Conservation (phyloP, 805 yeast species). For the Yamadazyma olivae region DNA sequence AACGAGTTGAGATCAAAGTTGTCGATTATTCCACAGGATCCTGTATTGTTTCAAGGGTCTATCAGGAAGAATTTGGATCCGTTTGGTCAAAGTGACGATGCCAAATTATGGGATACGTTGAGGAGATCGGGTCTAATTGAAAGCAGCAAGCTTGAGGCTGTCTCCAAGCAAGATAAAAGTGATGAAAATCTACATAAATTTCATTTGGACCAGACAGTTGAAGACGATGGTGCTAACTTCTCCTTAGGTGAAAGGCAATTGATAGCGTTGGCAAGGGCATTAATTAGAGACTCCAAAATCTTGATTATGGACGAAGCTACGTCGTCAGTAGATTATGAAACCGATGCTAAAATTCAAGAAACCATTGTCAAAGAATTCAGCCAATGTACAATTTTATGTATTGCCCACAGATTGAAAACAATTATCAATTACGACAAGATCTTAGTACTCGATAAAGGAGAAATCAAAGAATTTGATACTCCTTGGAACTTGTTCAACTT, state of each 20-base stretch:
- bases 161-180: conserved; percentile 14
- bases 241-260: conserved; percentile 78
- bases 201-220: conserved; percentile 44
- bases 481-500: conserved; percentile 59
- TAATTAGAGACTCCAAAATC: conserved; percentile 71
- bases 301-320: conserved; percentile 85
- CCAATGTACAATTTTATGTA: conserved; percentile 75
- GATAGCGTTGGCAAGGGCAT: conserved; percentile 79
- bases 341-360: conserved; percentile 73
- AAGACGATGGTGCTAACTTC: conserved; percentile 70
- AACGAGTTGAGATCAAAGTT: conserved; percentile 52
- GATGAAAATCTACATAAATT: conserved; percentile 32
- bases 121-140: conserved; percentile 51
- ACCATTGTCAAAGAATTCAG: conserved; percentile 69
- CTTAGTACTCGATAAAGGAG: conserved; percentile 79
- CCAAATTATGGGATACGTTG: conserved; percentile 54
- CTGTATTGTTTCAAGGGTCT: conserved; percentile 59
- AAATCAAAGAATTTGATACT: conserved; percentile 68
- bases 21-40: conserved; percentile 71
- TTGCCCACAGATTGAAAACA: conserved; percentile 82
- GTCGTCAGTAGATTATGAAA: conserved; percentile 78
- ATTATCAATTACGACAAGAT: conserved; percentile 74
- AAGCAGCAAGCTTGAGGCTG: conserved; percentile 4
- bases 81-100: conserved; percentile 48
- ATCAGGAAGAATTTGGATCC: conserved; percentile 63